Evolutionary conservation across 345 rosid genomes (phyloP).

Genomic region (Populus pruinosa): DNA sequence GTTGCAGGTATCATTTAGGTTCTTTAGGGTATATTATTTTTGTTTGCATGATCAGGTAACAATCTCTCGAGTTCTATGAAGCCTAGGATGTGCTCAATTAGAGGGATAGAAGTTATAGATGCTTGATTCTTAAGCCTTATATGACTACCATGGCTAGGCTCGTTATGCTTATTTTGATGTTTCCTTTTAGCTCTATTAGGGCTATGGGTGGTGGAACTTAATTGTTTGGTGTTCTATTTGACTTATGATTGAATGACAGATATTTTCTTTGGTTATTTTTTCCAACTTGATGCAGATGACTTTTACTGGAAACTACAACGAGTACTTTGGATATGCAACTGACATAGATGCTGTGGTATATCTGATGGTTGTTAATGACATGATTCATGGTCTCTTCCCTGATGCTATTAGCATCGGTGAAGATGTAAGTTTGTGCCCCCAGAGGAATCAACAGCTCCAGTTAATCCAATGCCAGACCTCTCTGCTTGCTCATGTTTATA

Average conservation of each 20-base stretch:
- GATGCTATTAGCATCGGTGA: constrained; percentile 86
- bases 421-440: constrained; percentile 59
- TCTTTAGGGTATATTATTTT: background rate
- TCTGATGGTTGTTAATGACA: constrained; percentile 89
- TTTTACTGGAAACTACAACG: constrained; percentile 87
- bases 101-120: background rate
- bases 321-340: constrained; percentile 86
- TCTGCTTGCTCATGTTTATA: background rate
- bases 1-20: constrained; percentile 49
- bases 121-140: background rate
- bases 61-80: background rate
- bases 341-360: constrained; percentile 89
- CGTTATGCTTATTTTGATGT: background rate
- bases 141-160: background rate
- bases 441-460: background rate
- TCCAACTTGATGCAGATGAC: constrained; percentile 45
- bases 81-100: background rate
- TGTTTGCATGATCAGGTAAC: too few species aligned
- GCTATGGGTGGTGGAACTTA: background rate
- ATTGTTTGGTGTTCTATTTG: background rate
- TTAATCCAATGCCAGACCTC: background rate
- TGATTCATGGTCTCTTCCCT: constrained; percentile 93
- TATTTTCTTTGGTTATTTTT: background rate
- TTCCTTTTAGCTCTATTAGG: background rate
- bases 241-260: background rate